Conservation (phyloP, 345 rosid genomes). For the Eucalyptus dawsonii region DNA sequence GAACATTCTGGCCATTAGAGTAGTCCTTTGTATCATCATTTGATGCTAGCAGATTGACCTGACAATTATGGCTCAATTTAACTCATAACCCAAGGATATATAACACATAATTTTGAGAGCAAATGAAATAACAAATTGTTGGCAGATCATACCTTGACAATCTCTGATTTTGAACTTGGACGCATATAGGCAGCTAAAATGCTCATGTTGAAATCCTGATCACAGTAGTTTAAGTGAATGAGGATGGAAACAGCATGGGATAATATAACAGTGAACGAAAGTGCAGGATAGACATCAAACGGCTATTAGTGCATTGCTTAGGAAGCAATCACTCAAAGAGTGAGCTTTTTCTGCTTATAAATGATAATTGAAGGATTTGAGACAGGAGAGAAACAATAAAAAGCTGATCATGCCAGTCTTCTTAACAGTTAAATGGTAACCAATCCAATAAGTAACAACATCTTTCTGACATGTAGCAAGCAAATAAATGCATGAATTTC, state of each 20-base stretch:
- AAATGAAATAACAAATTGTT: background rate
- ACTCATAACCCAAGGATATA: background rate
- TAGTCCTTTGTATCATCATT: slow-evolving; percentile 29
- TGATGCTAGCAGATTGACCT: slow-evolving; percentile 81
- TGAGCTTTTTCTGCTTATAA: background rate
- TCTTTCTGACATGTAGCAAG: background rate
- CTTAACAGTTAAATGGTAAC: background rate
- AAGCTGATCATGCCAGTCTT: background rate
- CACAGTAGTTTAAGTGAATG: background rate
- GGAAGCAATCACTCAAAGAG: background rate
- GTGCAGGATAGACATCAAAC: background rate
- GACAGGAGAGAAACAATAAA: background rate
- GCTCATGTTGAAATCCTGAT: slow-evolving; percentile 86
- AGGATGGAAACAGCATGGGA: background rate
- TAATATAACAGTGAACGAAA: background rate
- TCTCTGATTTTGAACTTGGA: slow-evolving; percentile 73
- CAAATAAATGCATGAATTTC: background rate
- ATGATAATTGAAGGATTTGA: background rate
- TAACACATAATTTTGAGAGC: background rate
- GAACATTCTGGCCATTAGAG: slow-evolving; percentile 7
- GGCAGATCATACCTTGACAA: slow-evolving; percentile 53
- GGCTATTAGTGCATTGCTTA: background rate
- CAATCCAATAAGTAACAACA: background rate
- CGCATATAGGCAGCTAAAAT: slow-evolving; percentile 72
- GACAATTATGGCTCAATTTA: background rate